Evolutionary conservation across 2,329 filamentous ascomycete genomes (phyloP).

Genomic region (Aspergillus bombycis): DNA sequence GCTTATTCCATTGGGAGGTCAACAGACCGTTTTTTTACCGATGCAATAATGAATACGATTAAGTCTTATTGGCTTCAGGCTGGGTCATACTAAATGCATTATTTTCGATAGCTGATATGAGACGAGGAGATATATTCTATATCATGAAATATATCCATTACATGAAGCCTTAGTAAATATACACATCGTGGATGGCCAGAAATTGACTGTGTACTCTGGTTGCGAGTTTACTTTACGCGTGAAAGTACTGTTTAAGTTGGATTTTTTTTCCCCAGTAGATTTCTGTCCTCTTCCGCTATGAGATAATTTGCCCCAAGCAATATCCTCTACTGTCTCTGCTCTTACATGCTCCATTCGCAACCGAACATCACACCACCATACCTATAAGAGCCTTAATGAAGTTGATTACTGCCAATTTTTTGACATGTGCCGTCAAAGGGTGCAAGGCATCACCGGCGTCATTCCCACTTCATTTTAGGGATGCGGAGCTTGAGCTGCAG

Average conservation of each 20-base stretch:
- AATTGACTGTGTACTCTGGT: neutral
- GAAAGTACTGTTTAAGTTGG: neutral
- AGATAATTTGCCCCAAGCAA: neutral
- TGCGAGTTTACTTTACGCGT: neutral
- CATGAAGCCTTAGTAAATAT: neutral
- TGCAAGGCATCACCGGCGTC: slow-evolving; percentile 81
- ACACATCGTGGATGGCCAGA: neutral
- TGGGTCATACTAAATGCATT: neutral
- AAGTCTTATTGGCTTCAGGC: neutral
- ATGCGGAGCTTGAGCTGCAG: slow-evolving; percentile 85
- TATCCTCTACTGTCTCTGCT: neutral
- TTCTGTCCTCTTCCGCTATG: neutral
- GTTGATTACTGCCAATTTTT: slow-evolving; percentile 91
- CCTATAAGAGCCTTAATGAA: slow-evolving; percentile 67
- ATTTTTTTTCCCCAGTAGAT: neutral
- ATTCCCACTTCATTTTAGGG: slow-evolving; percentile 89
- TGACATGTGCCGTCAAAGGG: slow-evolving; percentile 92
- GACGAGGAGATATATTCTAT: neutral
- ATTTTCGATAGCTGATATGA: neutral
- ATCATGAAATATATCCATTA: neutral
- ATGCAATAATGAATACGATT: neutral
- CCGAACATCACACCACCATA: neutral
- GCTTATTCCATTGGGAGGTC: neutral
- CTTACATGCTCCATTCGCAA: neutral
- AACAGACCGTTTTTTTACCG: too few relatives aligned